Evolutionary conservation across 169 alveolate species (phyloP).

Genomic region (Theileria luwenshuni): DNA sequence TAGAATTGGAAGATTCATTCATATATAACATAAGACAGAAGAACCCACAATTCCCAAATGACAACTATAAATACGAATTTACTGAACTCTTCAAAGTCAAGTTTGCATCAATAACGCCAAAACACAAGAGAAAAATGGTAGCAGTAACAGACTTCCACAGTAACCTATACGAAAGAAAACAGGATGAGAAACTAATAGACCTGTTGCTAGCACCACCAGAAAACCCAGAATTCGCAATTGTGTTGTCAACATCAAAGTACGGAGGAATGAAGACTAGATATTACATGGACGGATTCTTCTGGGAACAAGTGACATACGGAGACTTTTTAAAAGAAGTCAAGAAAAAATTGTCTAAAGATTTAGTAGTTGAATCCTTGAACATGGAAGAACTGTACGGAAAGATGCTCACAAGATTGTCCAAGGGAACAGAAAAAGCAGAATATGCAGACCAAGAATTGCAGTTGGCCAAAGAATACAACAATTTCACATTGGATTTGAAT

Average conservation of each 20-base stretch:
- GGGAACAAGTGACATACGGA: neutral
- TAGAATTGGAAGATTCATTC: neutral
- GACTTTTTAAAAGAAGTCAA: neutral
- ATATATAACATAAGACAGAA: neutral
- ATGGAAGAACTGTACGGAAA: neutral
- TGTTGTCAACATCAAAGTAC: neutral
- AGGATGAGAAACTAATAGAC: neutral
- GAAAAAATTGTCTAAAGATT: neutral
- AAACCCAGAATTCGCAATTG: slow-evolving; percentile 1
- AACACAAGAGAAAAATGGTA: neutral
- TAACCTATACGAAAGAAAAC: neutral
- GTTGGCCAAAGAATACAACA: neutral
- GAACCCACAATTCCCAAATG: neutral
- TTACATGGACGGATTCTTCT: neutral
- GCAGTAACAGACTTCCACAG: neutral
- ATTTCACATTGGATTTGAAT: neutral
- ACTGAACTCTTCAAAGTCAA: neutral
- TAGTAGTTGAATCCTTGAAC: neutral
- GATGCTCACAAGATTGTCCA: neutral
- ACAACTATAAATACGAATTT: slow-evolving; percentile 2
- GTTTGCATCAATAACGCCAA: slow-evolving; percentile 10
- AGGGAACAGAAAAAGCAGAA: neutral
- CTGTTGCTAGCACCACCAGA: slow-evolving; percentile 1
- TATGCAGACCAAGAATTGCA: too few species aligned
- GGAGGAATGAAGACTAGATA: neutral